Evolutionary conservation across 768 basidiomycete genomes (phyloP), one percentile per base, ranked within the genome.

Genomic region (Cystoderma amianthinum): DNA sequence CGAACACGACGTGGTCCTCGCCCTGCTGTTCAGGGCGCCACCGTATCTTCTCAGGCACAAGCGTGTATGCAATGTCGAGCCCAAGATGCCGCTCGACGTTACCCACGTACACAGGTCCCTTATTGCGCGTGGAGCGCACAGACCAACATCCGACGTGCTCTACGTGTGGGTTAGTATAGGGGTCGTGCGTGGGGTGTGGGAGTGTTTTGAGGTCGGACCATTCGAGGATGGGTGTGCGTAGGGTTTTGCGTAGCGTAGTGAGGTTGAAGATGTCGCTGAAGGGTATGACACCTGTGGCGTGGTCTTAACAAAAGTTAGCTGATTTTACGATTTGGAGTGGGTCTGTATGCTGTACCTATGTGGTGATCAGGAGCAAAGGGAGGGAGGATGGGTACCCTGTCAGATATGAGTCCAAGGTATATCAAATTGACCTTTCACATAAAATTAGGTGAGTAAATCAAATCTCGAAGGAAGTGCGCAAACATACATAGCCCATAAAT

Each of bases 211-310:
- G 58, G 39, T 73, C 65, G 19, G 58, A 56, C 74, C 74, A 76
- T 56, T 77, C 71, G 5, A 76, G 51, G 33, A 76, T 45, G 2
- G 70, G 68, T 21, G 48, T 55, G 20, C 57, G 58, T 10, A 74
- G 51, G 16, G 47, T 47, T 34, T 56, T 41, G 28, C 63, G 60
- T 12, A 75, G 56, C 3, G 54, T 47, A 1, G 62, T 55, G 12
- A 72, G 41, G 47, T 74, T 65, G 44, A 71, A 73, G 2, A 76
- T 55, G 17, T 69, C 63, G 22, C 68, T 61, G 42, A 76, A 73
- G 7, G 55, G 51, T 4, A 65, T 38, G 6, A 61, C 48, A 16
- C 63, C 62, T n/a, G 63, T 61, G 10, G 45, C 46, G 12, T 39
- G 41, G 4, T 60, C 65, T 65, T 42, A 18, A 7, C 7, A 33